A percentile compares a stretch with the other conserved stretches of the same genome.
phyloP scores from a whole-genome alignment of 192 early-diverging fungal genomes.

The Coemansia sp. region DNA sequence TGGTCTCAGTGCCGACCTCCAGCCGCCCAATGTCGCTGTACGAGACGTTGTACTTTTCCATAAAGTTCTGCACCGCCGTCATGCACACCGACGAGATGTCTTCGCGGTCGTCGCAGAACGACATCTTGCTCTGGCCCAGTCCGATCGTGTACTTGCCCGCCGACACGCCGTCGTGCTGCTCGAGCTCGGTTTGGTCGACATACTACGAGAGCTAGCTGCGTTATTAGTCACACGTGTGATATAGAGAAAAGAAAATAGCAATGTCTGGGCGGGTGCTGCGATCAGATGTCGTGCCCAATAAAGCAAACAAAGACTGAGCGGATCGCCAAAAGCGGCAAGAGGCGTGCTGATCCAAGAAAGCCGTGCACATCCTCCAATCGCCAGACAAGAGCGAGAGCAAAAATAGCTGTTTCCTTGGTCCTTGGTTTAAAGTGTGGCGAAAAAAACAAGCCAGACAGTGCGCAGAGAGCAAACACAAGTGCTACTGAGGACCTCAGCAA shows the following conservation, averaged over 20 bases:
- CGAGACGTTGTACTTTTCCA: slow-evolving; percentile 90
- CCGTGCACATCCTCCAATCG: background rate
- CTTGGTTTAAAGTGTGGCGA: background rate
- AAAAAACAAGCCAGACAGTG: no score
- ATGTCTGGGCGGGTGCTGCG: no score
- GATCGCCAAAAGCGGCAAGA: background rate
- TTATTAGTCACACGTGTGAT: no score
- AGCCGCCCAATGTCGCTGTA: slow-evolving; percentile 87
- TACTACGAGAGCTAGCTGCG: slow-evolving; percentile 19
- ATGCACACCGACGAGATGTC: slow-evolving; percentile 50
- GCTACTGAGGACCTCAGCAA: no score
- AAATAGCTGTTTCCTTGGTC: background rate
- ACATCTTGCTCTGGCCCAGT: slow-evolving; percentile 94
- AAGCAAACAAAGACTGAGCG: background rate
- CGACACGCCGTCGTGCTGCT: slow-evolving; percentile 89
- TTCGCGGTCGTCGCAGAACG: slow-evolving; percentile 93
- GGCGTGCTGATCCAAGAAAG: background rate
- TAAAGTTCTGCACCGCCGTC: slow-evolving; percentile 82
- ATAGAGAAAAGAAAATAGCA: no score
- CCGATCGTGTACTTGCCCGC: slow-evolving; percentile 98
- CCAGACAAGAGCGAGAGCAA: background rate
- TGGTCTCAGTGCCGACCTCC: slow-evolving; percentile 98
- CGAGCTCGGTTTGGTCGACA: slow-evolving; percentile 53
- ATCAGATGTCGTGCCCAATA: background rate
- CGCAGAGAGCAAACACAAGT: no score